Conservation (phyloP, 2,329 filamentous ascomycete species). For the Fusarium denticulatum region DNA sequence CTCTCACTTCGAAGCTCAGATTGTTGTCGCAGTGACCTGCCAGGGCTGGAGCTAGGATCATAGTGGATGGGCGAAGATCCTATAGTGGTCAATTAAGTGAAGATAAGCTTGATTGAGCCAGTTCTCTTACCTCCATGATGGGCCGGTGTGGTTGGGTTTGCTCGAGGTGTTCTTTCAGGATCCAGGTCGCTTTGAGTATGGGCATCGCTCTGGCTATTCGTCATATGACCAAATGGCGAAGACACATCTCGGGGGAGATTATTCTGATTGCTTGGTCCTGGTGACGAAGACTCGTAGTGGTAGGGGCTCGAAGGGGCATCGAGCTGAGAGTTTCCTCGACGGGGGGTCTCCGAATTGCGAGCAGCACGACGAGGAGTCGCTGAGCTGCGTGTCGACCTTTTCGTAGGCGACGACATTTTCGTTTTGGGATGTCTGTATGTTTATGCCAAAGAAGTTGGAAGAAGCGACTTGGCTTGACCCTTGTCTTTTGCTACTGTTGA, state of each 20-base stretch:
- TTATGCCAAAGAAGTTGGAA: constrained; percentile 16
- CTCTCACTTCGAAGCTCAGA: constrained; percentile 83
- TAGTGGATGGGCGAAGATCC: constrained; percentile 95
- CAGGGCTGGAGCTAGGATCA: constrained; percentile 87
- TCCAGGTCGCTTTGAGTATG: constrained; percentile 63
- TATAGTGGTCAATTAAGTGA: constrained; percentile 50
- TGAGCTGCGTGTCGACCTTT: constrained; percentile 62
- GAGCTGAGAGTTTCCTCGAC: constrained; percentile 54
- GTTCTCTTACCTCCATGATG: constrained; percentile 68
- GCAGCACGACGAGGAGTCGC: constrained; percentile 53
- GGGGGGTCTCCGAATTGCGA: constrained; percentile 58
- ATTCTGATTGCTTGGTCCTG: constrained; percentile 41
- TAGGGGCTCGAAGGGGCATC: constrained; percentile 81
- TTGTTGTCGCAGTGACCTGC: constrained; percentile 68
- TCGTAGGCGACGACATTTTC: constrained; percentile 56
- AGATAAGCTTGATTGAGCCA: not conserved
- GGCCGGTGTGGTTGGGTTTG: constrained; percentile 65
- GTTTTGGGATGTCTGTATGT: not conserved
- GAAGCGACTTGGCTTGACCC: constrained; percentile 14
- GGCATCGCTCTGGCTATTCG: constrained; percentile 61
- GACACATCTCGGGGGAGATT: constrained; percentile 54
- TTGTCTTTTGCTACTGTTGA: constrained; percentile 33
- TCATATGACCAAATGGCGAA: constrained; percentile 67
- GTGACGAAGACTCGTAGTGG: constrained; percentile 70
- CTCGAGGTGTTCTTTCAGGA: constrained; percentile 76